These are phyloP conservation scores for Knoxdaviesia proteae DNA, from an alignment of 2,329 filamentous ascomycete species.

Conservation along the genomic window DNA sequence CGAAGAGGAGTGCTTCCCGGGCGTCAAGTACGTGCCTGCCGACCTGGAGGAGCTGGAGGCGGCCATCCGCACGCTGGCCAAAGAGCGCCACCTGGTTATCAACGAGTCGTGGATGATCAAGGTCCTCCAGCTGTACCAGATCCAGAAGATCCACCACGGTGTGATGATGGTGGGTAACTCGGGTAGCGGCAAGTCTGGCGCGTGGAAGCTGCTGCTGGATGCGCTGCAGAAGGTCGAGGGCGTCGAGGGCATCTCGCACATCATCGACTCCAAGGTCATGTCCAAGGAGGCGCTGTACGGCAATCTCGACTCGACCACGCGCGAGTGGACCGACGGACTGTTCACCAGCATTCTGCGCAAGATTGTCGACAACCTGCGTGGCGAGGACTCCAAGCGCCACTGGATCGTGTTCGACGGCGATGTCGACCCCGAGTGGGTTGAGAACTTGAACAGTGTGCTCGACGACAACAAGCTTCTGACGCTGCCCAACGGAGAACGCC, in stretches of 20 bases:
- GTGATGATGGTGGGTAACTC: conserved; percentile 99
- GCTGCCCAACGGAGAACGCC: conserved; percentile 89
- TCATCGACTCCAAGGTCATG: conserved; percentile 99
- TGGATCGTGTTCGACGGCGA: conserved; percentile 99
- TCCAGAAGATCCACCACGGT: conserved; percentile 93
- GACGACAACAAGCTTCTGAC: conserved; percentile 98
- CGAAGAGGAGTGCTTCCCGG: conserved; percentile 73
- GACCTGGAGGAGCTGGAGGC: conserved; percentile 60
- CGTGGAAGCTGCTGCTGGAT: conserved; percentile 82
- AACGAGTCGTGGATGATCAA: conserved; percentile 97
- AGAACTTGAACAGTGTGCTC: conserved; percentile 97
- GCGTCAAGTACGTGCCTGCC: conserved; percentile 79
- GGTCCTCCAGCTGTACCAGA: conserved; percentile 89
- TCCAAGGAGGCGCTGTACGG: conserved; percentile 96
- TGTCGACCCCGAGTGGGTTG: conserved; percentile 98
- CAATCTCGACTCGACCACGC: conserved; percentile 84
- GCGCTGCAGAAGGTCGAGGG: conserved; percentile 81
- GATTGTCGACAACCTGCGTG: conserved; percentile 95
- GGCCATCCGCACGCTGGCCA: conserved; percentile 65
- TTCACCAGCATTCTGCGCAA: conserved; percentile 96
- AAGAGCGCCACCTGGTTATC: conserved; percentile 69
- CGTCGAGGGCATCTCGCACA: conserved; percentile 83
- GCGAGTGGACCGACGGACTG: conserved; percentile 96
- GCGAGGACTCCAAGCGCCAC: conserved; percentile 88
- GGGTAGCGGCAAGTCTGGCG: conserved; percentile 88